phyloP scores from a whole-genome alignment of 768 basidiomycete genomes.

The Tulasnella sp. region DNA sequence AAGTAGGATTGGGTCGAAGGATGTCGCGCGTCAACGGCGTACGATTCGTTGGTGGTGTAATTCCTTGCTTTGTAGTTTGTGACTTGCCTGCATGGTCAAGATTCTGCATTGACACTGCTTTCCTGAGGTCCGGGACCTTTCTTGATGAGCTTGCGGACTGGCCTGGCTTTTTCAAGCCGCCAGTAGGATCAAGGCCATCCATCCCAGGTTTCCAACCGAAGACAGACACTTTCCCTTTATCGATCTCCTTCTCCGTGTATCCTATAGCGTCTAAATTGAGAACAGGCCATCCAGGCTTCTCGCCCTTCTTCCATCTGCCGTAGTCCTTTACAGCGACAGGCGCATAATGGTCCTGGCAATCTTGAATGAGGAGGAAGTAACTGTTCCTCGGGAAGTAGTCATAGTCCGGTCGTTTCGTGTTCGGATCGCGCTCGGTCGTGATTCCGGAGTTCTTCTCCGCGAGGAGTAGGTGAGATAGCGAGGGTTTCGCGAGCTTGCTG shows the following conservation, averaged over 20 bases:
- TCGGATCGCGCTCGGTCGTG: slow-evolving; percentile 83
- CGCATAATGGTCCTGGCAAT: slow-evolving; percentile 69
- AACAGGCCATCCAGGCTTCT: slow-evolving; percentile 66
- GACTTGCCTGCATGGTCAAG: background rate
- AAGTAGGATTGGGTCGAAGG: too few relatives aligned
- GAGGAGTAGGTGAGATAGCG: slow-evolving; percentile 39
- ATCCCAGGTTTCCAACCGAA: slow-evolving; percentile 14
- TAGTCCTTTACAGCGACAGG: slow-evolving; percentile 83
- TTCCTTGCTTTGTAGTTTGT: background rate
- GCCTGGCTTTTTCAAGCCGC: background rate
- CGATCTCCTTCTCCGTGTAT: background rate
- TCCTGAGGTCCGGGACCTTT: background rate
- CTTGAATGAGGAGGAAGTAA: slow-evolving; percentile 85
- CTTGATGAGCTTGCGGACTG: background rate
- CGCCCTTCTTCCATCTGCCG: slow-evolving; percentile 38
- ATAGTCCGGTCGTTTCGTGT: slow-evolving; percentile 76
- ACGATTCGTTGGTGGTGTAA: background rate
- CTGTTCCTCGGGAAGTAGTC: slow-evolving; percentile 69
- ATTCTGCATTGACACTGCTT: slow-evolving; percentile 7
- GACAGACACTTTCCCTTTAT: background rate
- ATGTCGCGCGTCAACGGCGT: too few relatives aligned
- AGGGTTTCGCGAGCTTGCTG: background rate
- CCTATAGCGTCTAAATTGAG: slow-evolving; percentile 34
- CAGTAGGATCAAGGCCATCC: background rate
- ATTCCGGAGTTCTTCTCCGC: slow-evolving; percentile 76